These are phyloP conservation scores for Phytophthora pseudosyringae DNA, from an alignment of 352 stramenopile species.

Conservation along the genomic window DNA sequence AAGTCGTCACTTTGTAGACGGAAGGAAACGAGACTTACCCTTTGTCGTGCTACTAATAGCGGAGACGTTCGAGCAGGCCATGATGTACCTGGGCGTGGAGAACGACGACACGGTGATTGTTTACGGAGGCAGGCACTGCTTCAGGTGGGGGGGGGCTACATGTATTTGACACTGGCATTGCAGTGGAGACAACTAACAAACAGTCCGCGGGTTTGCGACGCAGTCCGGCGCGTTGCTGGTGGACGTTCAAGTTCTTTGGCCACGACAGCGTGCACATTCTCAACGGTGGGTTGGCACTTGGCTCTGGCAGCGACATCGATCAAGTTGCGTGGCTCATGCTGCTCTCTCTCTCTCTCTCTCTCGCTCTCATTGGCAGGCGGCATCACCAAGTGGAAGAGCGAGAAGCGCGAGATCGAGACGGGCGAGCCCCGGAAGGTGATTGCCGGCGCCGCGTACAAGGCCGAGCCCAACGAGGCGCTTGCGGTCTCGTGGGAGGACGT, in stretches of 20 bases:
- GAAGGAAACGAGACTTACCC: not conserved
- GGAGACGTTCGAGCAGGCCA: conserved; percentile 70
- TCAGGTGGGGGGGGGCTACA: conserved; percentile 72
- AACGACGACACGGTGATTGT: conserved; percentile 81
- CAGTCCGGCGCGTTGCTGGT: conserved; percentile 85
- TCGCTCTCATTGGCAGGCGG: conserved; percentile 40
- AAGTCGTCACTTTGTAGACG: not conserved
- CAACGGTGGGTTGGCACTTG: conserved; percentile 54
- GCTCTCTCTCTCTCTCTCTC: not conserved
- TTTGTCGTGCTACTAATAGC: conserved; percentile 20
- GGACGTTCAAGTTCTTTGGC: conserved; percentile 92
- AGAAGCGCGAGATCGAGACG: conserved; percentile 50
- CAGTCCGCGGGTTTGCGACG: not conserved
- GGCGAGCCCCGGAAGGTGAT: conserved; percentile 39
- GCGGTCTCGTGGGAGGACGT: conserved; percentile 70
- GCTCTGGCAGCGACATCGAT: not conserved
- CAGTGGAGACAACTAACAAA: not conserved
- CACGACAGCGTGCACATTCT: conserved; percentile 89
- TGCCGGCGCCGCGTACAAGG: conserved; percentile 47
- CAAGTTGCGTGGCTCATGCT: not conserved
- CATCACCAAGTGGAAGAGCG: conserved; percentile 74
- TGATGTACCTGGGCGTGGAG: conserved; percentile 69
- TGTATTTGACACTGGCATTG: too few relatives aligned
- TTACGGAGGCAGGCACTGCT: conserved; percentile 85
- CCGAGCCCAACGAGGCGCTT: conserved; percentile 52